phyloP scores from a whole-genome alignment of 805 yeast genomes.

The Blastobotrys peoriensis region DNA sequence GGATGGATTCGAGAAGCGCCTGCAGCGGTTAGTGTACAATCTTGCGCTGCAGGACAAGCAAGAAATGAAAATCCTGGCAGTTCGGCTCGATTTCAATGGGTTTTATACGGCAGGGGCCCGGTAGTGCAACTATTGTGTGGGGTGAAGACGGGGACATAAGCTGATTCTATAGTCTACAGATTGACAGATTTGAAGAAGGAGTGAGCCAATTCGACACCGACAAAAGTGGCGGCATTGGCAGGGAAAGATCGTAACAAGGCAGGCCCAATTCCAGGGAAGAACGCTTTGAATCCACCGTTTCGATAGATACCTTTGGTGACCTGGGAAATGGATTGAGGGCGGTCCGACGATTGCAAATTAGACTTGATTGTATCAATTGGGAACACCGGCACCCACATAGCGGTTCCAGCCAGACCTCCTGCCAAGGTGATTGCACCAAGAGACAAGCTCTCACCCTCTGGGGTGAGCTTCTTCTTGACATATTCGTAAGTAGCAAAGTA shows the following conservation, averaged over 20 bases:
- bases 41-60: slow-evolving; percentile 25
- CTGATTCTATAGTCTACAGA: too few relatives aligned
- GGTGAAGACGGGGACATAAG: too few relatives aligned
- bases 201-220: slow-evolving; percentile 83
- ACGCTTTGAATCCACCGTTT: slow-evolving; percentile 79
- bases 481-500: slow-evolving; percentile 93
- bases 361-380: slow-evolving; percentile 94
- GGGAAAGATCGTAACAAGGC: slow-evolving; percentile 94
- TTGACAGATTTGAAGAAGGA: slow-evolving; percentile 25
- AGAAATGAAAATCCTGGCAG: slow-evolving; percentile 31
- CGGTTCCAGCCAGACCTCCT: slow-evolving; percentile 93
- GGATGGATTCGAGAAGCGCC: slow-evolving; percentile 17
- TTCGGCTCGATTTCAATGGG: slow-evolving; percentile 33
- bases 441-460: slow-evolving; percentile 53
- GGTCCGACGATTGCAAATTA: slow-evolving; percentile 62
- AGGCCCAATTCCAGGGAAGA: slow-evolving; percentile 97
- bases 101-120: too few relatives aligned
- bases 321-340: slow-evolving; percentile 45
- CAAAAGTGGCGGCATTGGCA: slow-evolving; percentile 97
- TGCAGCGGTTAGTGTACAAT: slow-evolving; percentile 23
- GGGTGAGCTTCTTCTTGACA: slow-evolving; percentile 57
- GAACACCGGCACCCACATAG: slow-evolving; percentile 96
- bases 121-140: too few relatives aligned
- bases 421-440: slow-evolving; percentile 74
- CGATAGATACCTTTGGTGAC: slow-evolving; percentile 66